Evolutionary conservation across 805 yeast genomes (phyloP).

Genomic region (Allodekkera sacchari): DNA sequence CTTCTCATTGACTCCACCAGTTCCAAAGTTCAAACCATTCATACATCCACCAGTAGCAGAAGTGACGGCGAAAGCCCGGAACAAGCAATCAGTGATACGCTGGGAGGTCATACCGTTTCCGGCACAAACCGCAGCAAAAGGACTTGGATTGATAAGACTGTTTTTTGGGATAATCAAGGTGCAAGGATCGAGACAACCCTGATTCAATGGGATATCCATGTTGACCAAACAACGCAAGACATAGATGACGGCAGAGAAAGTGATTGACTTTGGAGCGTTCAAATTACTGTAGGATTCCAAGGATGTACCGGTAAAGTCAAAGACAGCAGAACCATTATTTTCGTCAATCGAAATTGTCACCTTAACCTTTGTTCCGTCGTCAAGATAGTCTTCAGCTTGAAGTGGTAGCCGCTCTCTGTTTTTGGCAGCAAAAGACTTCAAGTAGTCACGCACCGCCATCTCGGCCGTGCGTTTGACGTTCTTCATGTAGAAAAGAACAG

Average conservation of each 20-base stretch:
- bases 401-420: conserved; percentile 28
- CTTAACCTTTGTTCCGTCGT: conserved; percentile 45
- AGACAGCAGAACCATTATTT: conserved; percentile 32
- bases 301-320: conserved; percentile 46
- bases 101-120: conserved; percentile 76
- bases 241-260: conserved; percentile 46
- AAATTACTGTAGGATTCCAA: conserved; percentile 41
- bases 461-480: conserved; percentile 39
- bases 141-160: conserved; percentile 29
- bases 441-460: conserved; percentile 30
- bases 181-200: conserved; percentile 36
- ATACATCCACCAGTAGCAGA: conserved; percentile 92
- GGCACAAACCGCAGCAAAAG: conserved; percentile 36
- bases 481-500: conserved; percentile 38
- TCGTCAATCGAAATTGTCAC: conserved; percentile 32
- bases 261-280: conserved; percentile 47
- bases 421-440: conserved; percentile 31
- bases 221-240: conserved; percentile 40
- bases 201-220: conserved; percentile 46
- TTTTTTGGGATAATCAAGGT: conserved; percentile 25
- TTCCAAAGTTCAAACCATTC: conserved; percentile 82
- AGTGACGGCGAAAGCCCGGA: conserved; percentile 71
- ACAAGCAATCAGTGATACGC: conserved; percentile 73
- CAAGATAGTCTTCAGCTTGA: conserved; percentile 40
- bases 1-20: conserved; percentile 42